Conservation (phyloP, 768 basidiomycete genomes). For the Brasilioporus rufonigricans region DNA sequence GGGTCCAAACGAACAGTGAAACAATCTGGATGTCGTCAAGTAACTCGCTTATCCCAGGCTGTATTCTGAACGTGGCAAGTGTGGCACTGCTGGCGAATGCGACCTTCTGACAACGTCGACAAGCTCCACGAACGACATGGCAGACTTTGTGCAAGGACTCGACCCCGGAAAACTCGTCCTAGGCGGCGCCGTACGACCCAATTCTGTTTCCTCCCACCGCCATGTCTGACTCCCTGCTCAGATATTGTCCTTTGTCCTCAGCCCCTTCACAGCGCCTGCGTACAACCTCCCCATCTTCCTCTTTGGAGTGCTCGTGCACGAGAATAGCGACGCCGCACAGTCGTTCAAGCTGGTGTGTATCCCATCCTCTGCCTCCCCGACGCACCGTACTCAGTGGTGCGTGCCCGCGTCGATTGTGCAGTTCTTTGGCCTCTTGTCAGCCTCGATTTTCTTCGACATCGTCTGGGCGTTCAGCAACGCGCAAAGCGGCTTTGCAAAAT, state of each 20-base stretch:
- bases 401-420: conserved; percentile 20
- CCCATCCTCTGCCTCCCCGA: no score
- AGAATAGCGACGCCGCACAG: conserved; percentile 60
- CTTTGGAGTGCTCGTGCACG: conserved; percentile 73
- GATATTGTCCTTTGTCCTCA: conserved; percentile 59
- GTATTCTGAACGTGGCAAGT: no score
- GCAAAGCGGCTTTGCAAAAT: conserved; percentile 53
- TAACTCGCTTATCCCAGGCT: no score
- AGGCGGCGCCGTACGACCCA: conserved; percentile 51
- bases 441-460: conserved; percentile 65
- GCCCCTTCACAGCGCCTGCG: conserved; percentile 54
- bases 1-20: no score
- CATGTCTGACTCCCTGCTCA: conserved; percentile 20
- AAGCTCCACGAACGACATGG: conserved; percentile 31
- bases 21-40: no score
- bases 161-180: conserved; percentile 72
- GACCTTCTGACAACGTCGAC: neutral
- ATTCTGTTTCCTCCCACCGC: neutral
- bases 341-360: conserved; percentile 59
- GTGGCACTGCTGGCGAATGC: no score
- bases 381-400: neutral
- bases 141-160: conserved; percentile 67
- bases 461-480: conserved; percentile 62
- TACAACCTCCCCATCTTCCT: conserved; percentile 86
- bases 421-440: conserved; percentile 65